Evolutionary conservation across 805 yeast genomes (phyloP), one percentile per base, ranked within the genome.

Genomic region (Yamadazyma insecticola): DNA sequence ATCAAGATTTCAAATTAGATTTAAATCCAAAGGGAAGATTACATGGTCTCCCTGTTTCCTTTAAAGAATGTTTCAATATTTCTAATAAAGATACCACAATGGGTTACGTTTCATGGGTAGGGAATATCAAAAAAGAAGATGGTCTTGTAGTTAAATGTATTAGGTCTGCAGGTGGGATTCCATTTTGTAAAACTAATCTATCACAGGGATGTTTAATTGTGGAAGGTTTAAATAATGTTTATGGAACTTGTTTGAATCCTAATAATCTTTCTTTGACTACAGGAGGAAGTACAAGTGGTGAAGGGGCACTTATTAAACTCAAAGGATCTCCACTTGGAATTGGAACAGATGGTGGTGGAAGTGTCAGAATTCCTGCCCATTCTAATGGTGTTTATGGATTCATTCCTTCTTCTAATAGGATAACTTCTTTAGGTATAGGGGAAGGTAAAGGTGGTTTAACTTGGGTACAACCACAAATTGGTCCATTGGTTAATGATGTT

Each of bases 271-370:
- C 48, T 13, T 43, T 69, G 32, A 57, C 70, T n/a, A 51, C 72
- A 14, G 76, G 77, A 25, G 78, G 79, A 0, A 67, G 74, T 7
- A 65, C 74, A 10, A 76, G 77, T 6, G 78, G 78, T 26, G 78
- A 72, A 28, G 74, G 70, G 5, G 72, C 76, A 7, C 45, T 74
- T 16, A 43, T 69, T 7, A 65, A 64, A 1, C 38, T 66, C 33
- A 53, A 55, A 31, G 76, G 76, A 4, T 60, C 73, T n/a, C 59
- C 64, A 6, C 30, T 72, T 20, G 81, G 81, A 13, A 47, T 76
- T 27, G 81, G 81, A 11, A 63, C 72, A 10, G 79, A 74, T 42
- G 67, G 72, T 31, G 78, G 77, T 17, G 78, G 79, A 9, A 55
- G 67, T 11, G 57, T 73, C 21, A 55, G 78, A 32, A 58, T 60